phyloP scores from a whole-genome alignment of 306 rosid genomes.

The Rosa persica region DNA sequence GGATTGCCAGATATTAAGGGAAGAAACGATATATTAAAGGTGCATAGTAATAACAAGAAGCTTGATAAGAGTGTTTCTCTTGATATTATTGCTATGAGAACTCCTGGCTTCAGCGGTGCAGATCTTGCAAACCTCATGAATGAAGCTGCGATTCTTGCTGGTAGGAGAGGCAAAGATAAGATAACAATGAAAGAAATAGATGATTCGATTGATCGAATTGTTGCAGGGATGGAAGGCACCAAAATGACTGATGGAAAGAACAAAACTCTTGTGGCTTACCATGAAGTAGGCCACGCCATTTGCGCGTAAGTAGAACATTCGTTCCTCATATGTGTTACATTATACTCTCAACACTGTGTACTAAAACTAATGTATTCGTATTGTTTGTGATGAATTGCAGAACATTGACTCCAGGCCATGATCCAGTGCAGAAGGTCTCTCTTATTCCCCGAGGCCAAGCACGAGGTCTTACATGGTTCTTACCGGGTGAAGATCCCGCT shows the following conservation, averaged over 20 bases:
- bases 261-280: slow-evolving; percentile 73
- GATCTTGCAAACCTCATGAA: slow-evolving; percentile 81
- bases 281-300: slow-evolving; percentile 81
- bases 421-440: slow-evolving; percentile 73
- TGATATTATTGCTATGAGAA: slow-evolving; percentile 60
- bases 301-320: slow-evolving; percentile 64
- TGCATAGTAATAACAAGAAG: slow-evolving; percentile 73
- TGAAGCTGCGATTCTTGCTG: slow-evolving; percentile 85
- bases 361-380: slow-evolving; percentile 6
- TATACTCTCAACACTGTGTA: background rate
- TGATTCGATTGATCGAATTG: slow-evolving; percentile 70
- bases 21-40: slow-evolving; percentile 71
- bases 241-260: slow-evolving; percentile 77
- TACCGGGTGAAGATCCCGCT: slow-evolving; percentile 64
- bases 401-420: slow-evolving; percentile 67
- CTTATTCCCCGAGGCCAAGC: slow-evolving; percentile 76
- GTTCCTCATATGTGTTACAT: background rate
- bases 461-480: slow-evolving; percentile 70
- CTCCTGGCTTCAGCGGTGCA: slow-evolving; percentile 75
- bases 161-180: slow-evolving; percentile 57
- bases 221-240: slow-evolving; percentile 88
- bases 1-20: slow-evolving; percentile 77
- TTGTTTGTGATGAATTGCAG: slow-evolving; percentile 28
- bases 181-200: slow-evolving; percentile 62
- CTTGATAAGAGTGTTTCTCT: slow-evolving; percentile 58